Evolutionary conservation across 495 filamentous ascomycete genomes (phyloP).

Genomic region (Rusavskia elegans): DNA sequence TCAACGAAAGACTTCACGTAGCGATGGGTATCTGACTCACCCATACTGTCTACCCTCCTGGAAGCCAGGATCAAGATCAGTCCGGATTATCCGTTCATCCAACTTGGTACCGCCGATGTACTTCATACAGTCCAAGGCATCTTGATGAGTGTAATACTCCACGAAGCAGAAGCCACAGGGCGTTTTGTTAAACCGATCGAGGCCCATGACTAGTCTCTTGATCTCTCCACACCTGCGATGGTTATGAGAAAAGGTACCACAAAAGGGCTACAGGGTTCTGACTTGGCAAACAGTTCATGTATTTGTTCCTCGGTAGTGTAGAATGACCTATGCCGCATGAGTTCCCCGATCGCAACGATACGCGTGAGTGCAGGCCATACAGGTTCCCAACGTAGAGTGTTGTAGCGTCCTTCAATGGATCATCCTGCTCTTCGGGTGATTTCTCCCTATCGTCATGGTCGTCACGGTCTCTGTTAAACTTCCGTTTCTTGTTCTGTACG

Average conservation of each 20-base stretch:
- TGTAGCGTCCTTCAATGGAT: slow-evolving; percentile 70
- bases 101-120: slow-evolving; percentile 98
- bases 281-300: slow-evolving; percentile 90
- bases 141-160: slow-evolving; percentile 95
- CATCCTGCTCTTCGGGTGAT: slow-evolving; percentile 40
- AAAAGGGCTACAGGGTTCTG: slow-evolving; percentile 5
- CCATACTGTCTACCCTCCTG: slow-evolving; percentile 93
- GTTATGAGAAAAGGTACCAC: not conserved
- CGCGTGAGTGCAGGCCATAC: slow-evolving; percentile 25
- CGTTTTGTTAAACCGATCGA: slow-evolving; percentile 92
- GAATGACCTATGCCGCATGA: slow-evolving; percentile 60
- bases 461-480: slow-evolving; percentile 35
- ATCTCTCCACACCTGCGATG: slow-evolving; percentile 69
- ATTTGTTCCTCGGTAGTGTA: slow-evolving; percentile 99
- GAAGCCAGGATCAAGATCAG: slow-evolving; percentile 94
- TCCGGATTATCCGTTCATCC: slow-evolving; percentile 89
- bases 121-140: slow-evolving; percentile 94
- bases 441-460: slow-evolving; percentile 35
- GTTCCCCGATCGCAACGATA: slow-evolving; percentile 1
- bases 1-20: slow-evolving; percentile 10
- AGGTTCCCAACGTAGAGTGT: slow-evolving; percentile 97
- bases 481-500: slow-evolving; percentile 50
- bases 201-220: slow-evolving; percentile 94
- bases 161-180: slow-evolving; percentile 99
- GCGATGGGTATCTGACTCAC: slow-evolving; percentile 20